Percentiles rank a stretch among this genome's conserved stretches.
phyloP scores from a whole-genome alignment of 148 eudicot species.

The Diospyros lotus region DNA sequence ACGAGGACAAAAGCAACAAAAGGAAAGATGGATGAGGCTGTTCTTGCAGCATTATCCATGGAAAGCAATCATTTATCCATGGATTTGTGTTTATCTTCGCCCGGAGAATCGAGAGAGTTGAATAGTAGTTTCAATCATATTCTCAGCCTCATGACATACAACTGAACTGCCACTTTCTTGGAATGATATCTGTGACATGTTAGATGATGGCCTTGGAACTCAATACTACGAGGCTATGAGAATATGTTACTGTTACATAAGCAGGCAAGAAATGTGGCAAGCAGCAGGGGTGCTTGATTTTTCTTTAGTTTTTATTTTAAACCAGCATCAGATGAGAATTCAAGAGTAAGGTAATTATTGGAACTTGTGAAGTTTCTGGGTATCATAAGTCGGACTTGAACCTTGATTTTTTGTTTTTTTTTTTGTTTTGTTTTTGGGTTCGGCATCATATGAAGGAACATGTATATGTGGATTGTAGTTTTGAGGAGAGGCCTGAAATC shows the following conservation, averaged over 20 bases:
- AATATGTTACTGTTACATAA: slow-evolving; percentile 37
- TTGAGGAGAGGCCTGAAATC: slow-evolving; percentile 40
- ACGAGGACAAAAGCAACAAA: slow-evolving; percentile 7
- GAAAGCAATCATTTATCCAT: slow-evolving; percentile 56
- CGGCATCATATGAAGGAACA: slow-evolving; percentile 57
- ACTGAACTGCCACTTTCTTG: slow-evolving; percentile 47
- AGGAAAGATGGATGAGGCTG: slow-evolving; percentile 38
- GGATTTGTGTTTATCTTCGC: slow-evolving; percentile 57
- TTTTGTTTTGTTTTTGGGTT: background rate
- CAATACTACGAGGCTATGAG: slow-evolving; percentile 49
- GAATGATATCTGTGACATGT: slow-evolving; percentile 52
- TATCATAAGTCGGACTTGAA: background rate
- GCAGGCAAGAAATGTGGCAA: slow-evolving; percentile 54
- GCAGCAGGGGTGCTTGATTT: slow-evolving; percentile 61
- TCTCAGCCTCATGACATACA: slow-evolving; percentile 52
- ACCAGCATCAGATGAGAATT: slow-evolving; percentile 52
- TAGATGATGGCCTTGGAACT: slow-evolving; percentile 52
- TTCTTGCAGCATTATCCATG: slow-evolving; percentile 51
- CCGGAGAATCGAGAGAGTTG: slow-evolving; percentile 50
- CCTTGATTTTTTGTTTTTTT: slow-evolving; percentile 4
- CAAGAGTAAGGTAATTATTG: slow-evolving; percentile 33
- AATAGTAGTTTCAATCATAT: slow-evolving; percentile 32
- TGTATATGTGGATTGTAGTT: slow-evolving; percentile 45
- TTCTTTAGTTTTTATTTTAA: slow-evolving; percentile 63
- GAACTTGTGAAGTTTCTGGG: background rate